Base-by-base conservation (phyloP, 2,329 filamentous ascomycete genomes). In the Fusarium sororula region DNA sequence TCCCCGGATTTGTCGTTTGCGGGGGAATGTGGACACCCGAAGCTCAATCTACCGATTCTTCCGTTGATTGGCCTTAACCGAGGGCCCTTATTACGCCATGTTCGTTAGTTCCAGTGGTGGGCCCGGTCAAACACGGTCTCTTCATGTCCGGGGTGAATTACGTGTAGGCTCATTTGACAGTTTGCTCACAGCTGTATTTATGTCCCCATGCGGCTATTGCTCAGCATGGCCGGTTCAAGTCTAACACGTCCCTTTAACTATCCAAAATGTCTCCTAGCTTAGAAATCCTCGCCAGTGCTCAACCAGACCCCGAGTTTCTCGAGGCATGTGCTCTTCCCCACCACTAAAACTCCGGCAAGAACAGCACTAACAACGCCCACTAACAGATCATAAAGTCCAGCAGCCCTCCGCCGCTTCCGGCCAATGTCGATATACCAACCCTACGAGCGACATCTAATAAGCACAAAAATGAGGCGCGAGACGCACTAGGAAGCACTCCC, bases 161-260 rank as follows among this genome's bases (percentile, higher is more conserved):
- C 14, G 35, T 13, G 24, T 2, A 38, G 17, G 48, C 30, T 38
- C 14, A 11, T 26, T 22, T 0, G 51, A 13, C 10, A n/a, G 7
- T n/a, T 28, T 28, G 10, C 24, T n/a, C 11, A 14, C 2, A 55
- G 51, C 14, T 28, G 20, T 55, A 55, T 55, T 55, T 55, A 54
- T 13, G 22, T 24, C 15, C 28, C 28, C 11, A 10, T 32, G 1
- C 2, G 22, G 7, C 17, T 20, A 24, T 54, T 7, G 7, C 35
- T 7, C 14, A n/a, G 1, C 18, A n/a, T 38, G 9, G 2, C 7
- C 14, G 0, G n/a, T 22, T 54, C 10, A 1, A 13, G 9, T 39
- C 24, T 39, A 54, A 28, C 14, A 17, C 7, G 14, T 18, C 18
- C 20, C 11, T n/a, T 12, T 10, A 28, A 28, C 35, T 22, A 4